A percentile compares a stretch with the other conserved stretches of the same genome.
Evolutionary conservation across 352 stramenopile species (phyloP).

Genomic region (Pythium pectinolyticum): DNA sequence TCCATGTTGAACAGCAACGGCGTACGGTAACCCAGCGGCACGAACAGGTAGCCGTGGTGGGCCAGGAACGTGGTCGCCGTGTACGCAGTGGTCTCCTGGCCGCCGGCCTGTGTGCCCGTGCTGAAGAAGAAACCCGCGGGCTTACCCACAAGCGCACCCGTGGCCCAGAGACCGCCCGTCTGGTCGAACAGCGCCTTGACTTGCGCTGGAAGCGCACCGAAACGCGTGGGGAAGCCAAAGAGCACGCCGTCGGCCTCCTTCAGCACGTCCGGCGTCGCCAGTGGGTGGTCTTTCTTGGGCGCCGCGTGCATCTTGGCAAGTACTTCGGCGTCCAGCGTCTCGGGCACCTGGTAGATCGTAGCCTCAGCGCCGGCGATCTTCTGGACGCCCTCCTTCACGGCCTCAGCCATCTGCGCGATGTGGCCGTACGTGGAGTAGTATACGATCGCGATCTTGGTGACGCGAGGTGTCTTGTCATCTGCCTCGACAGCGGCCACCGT

Average conservation of each 20-base stretch:
- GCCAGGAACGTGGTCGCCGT: slow-evolving; percentile 80
- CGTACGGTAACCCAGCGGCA: slow-evolving; percentile 75
- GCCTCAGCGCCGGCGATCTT: slow-evolving; percentile 43
- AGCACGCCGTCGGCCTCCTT: slow-evolving; percentile 65
- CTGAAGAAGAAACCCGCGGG: slow-evolving; percentile 85
- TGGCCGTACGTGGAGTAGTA: slow-evolving; percentile 80
- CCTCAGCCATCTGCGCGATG: slow-evolving; percentile 50
- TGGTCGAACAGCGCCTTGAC: slow-evolving; percentile 87
- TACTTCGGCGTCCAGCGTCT: slow-evolving; percentile 66
- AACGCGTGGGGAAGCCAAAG: slow-evolving; percentile 82
- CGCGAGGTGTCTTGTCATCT: slow-evolving; percentile 1
- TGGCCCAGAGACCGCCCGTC: slow-evolving; percentile 77
- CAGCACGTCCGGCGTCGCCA: slow-evolving; percentile 51
- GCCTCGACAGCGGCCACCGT: background rate
- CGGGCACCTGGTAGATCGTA: slow-evolving; percentile 58
- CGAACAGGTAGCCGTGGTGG: slow-evolving; percentile 89
- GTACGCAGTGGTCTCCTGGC: slow-evolving; percentile 87
- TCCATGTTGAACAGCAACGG: slow-evolving; percentile 67
- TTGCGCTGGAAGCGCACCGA: slow-evolving; percentile 75
- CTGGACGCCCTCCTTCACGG: slow-evolving; percentile 58
- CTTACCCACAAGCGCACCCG: slow-evolving; percentile 80
- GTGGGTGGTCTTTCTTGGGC: slow-evolving; percentile 48
- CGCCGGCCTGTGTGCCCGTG: slow-evolving; percentile 69
- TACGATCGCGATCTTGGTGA: slow-evolving; percentile 58
- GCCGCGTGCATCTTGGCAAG: slow-evolving; percentile 66